These are phyloP conservation scores for Camelina sativa DNA, from an alignment of 345 rosid species.

Conservation along the genomic window DNA sequence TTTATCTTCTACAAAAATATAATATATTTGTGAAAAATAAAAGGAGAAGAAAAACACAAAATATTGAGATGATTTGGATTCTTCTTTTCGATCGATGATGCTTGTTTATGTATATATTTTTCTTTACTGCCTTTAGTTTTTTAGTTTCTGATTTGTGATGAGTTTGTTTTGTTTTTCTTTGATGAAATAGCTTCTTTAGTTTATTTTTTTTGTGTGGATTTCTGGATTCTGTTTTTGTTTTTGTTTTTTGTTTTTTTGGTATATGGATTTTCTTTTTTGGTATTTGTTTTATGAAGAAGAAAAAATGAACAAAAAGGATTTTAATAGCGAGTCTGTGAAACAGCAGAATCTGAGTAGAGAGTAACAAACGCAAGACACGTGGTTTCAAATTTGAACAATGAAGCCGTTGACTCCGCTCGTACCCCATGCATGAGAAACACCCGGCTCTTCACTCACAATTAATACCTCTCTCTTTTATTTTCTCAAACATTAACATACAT, in stretches of 20 bases:
- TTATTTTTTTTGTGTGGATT: constrained; percentile 18
- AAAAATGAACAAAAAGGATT: constrained; percentile 2
- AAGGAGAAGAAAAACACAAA: neutral
- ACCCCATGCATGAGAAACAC: constrained; percentile 46
- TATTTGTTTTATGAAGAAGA: constrained; percentile 19
- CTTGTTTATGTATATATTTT: constrained; percentile 10
- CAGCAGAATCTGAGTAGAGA: constrained; percentile 24
- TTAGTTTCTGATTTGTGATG: constrained; percentile 18
- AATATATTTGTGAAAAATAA: neutral
- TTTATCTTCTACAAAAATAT: constrained; percentile 21
- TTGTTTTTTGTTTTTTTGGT: neutral
- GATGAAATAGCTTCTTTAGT: neutral
- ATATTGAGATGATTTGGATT: neutral
- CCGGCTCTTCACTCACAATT: constrained; percentile 39
- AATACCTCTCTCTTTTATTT: neutral
- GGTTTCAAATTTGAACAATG: neutral
- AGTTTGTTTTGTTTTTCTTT: constrained; percentile 21
- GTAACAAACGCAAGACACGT: constrained; percentile 35
- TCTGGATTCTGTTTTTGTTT: constrained; percentile 30
- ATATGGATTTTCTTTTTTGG: constrained; percentile 31
- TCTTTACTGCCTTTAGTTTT: neutral
- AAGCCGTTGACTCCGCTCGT: constrained; percentile 43
- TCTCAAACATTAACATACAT: neutral
- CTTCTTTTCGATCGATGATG: constrained; percentile 14
- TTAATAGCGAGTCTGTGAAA: constrained; percentile 25